A percentile compares a stretch with the other conserved stretches of the same genome.
Conservation (phyloP, 1,284 basidiomycete species). For the Cutaneotrichosporon sp. region DNA sequence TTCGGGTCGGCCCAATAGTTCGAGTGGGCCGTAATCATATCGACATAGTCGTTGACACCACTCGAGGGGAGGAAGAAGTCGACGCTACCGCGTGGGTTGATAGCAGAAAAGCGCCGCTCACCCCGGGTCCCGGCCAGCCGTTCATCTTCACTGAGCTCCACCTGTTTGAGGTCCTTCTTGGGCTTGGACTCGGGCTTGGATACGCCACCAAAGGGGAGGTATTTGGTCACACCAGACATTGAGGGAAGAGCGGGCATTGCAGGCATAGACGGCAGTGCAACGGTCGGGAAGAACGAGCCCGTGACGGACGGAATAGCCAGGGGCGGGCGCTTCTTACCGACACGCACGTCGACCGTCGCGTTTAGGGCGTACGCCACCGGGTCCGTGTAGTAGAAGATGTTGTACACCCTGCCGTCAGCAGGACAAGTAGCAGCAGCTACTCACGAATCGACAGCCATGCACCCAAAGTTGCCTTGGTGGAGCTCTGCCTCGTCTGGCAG, state of each 20-base stretch:
- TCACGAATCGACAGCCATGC: constrained; percentile 57
- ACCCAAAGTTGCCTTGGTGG: constrained; percentile 57
- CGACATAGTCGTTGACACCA: constrained; percentile 51
- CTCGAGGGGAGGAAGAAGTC: constrained; percentile 51
- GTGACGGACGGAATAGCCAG: constrained; percentile 55
- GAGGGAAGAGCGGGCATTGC: constrained; percentile 21
- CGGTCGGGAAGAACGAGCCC: constrained; percentile 41
- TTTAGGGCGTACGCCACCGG: constrained; percentile 56
- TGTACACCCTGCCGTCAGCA: constrained; percentile 47
- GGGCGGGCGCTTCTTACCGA: constrained; percentile 51
- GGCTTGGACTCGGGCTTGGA: neutral
- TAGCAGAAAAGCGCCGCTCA: constrained; percentile 51
- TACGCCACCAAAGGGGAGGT: constrained; percentile 37
- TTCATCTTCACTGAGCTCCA: constrained; percentile 33
- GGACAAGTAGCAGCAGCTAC: constrained; percentile 4
- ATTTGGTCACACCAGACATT: constrained; percentile 43
- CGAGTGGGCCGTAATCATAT: constrained; percentile 50
- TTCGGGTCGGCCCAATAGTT: constrained; percentile 48
- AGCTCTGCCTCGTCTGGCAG: constrained; percentile 41
- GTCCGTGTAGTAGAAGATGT: constrained; percentile 59
- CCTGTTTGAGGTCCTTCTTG: constrained; percentile 29
- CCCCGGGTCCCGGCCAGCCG: constrained; percentile 38
- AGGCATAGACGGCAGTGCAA: constrained; percentile 41
- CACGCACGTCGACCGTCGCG: constrained; percentile 46
- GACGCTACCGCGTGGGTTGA: constrained; percentile 53